A percentile compares a stretch with the other conserved stretches of the same genome.
These are phyloP conservation scores for Stylosanthes scabra DNA, from an alignment of 331 rosid genomes.

Conservation along the genomic window DNA sequence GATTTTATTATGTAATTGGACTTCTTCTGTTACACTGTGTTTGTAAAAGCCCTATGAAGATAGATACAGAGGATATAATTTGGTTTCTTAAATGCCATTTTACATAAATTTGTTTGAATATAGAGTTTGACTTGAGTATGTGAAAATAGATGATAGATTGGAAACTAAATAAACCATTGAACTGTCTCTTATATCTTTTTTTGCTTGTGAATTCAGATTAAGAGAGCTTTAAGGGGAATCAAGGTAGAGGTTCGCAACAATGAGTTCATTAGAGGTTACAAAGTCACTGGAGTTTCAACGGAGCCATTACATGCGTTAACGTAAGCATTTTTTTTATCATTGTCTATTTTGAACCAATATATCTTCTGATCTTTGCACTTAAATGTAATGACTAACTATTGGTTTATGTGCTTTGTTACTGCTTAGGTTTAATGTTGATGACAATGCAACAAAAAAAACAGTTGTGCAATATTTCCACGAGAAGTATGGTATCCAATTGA, in stretches of 20 bases:
- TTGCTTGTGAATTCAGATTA: constrained; percentile 1
- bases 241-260: too few species aligned
- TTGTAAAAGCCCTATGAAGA: too few species aligned
- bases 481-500: constrained; percentile 41
- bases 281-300: constrained; percentile 53
- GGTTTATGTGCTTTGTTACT: background rate
- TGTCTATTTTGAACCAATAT: background rate
- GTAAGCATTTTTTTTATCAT: constrained; percentile 43
- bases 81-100: background rate
- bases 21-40: too few species aligned
- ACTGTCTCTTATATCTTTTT: too few species aligned
- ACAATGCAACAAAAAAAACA: background rate
- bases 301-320: constrained; percentile 50
- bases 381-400: background rate
- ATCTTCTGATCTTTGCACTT: too few species aligned
- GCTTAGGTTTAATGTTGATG: constrained; percentile 68
- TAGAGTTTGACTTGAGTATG: too few species aligned
- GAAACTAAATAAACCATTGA: too few species aligned
- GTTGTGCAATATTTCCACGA: constrained; percentile 61
- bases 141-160: too few species aligned
- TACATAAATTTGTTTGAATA: too few species aligned
- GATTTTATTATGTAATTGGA: background rate
- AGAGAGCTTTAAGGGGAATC: too few species aligned
- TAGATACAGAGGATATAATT: background rate
- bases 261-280: background rate